phyloP scores from a whole-genome alignment of 2,329 filamentous ascomycete genomes.

The Diaporthe australafricana region DNA sequence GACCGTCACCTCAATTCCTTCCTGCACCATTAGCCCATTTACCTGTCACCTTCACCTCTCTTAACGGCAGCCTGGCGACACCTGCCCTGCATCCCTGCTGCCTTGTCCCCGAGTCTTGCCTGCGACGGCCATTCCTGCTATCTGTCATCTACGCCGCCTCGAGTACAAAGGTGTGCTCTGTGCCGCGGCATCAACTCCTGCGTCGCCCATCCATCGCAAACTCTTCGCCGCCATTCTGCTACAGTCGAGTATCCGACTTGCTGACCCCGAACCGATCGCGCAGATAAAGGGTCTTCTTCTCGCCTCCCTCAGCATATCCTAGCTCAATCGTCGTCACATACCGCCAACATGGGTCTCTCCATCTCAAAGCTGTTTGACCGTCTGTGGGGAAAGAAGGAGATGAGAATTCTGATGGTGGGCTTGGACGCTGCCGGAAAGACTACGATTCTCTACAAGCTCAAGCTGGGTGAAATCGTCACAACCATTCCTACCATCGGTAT shows the following conservation, averaged over 20 bases:
- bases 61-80: constrained; percentile 36
- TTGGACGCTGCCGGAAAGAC: constrained; percentile 99
- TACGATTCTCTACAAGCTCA: constrained; percentile 99
- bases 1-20: constrained; percentile 12
- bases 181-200: constrained; percentile 2
- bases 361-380: constrained; percentile 97
- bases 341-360: constrained; percentile 93
- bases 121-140: constrained; percentile 30
- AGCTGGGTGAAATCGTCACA: constrained; percentile 98
- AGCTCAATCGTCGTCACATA: constrained; percentile 43
- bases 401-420: constrained; percentile 99
- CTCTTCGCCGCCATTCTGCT: constrained; percentile 12
- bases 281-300: constrained; percentile 31
- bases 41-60: constrained; percentile 14
- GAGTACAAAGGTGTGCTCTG: constrained; percentile 26
- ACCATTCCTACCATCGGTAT: constrained; percentile 98
- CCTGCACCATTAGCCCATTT: constrained; percentile 10
- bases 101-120: constrained; percentile 34
- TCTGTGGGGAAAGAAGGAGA: constrained; percentile 99
- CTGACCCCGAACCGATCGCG: constrained; percentile 27
- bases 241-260: constrained; percentile 5
- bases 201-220: constrained; percentile 20
- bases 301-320: constrained; percentile 19
- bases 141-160: constrained; percentile 37
- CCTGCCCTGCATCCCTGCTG: constrained; percentile 21